phyloP scores from a whole-genome alignment of 352 stramenopile species.

The Phytophthora colocasiae region DNA sequence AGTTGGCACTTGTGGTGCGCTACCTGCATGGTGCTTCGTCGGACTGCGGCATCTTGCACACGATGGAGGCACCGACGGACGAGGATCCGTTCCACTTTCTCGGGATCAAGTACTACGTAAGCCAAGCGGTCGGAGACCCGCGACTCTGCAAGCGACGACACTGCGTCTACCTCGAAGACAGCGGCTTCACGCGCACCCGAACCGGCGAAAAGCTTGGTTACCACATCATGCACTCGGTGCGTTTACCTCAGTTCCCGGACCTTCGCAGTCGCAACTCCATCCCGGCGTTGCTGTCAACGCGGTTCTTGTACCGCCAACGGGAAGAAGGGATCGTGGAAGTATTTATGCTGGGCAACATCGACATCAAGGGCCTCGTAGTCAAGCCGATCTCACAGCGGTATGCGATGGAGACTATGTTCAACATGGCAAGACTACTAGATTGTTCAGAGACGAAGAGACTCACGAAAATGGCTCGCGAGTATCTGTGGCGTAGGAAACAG shows the following conservation, averaged over 20 bases:
- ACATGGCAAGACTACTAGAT: conserved; percentile 41
- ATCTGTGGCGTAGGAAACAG: conserved; percentile 26
- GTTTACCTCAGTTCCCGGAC: conserved; percentile 46
- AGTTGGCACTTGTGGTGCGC: conserved; percentile 56
- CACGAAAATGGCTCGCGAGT: conserved; percentile 48
- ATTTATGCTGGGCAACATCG: conserved; percentile 46
- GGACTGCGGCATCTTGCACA: conserved; percentile 46
- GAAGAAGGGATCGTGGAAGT: conserved; percentile 40
- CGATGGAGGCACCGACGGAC: conserved; percentile 42
- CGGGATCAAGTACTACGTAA: conserved; percentile 61
- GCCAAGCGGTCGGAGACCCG: conserved; percentile 34
- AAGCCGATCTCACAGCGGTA: conserved; percentile 30
- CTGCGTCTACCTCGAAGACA: conserved; percentile 55
- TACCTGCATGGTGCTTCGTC: conserved; percentile 51
- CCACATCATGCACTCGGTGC: conserved; percentile 54
- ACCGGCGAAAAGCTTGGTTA: conserved; percentile 52
- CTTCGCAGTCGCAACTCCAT: conserved; percentile 38
- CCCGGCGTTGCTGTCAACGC: conserved; percentile 36
- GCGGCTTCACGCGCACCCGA: conserved; percentile 42
- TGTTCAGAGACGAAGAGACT: conserved; percentile 56
- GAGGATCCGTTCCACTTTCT: conserved; percentile 55
- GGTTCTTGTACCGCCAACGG: conserved; percentile 54
- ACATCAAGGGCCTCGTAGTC: conserved; percentile 35
- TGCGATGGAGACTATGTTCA: conserved; percentile 37
- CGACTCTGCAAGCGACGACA: conserved; percentile 40